Percentiles rank a stretch among this genome's conserved stretches.
These are phyloP conservation scores for Lagenaria siceraria DNA, from an alignment of 306 rosid genomes.

Conservation along the genomic window DNA sequence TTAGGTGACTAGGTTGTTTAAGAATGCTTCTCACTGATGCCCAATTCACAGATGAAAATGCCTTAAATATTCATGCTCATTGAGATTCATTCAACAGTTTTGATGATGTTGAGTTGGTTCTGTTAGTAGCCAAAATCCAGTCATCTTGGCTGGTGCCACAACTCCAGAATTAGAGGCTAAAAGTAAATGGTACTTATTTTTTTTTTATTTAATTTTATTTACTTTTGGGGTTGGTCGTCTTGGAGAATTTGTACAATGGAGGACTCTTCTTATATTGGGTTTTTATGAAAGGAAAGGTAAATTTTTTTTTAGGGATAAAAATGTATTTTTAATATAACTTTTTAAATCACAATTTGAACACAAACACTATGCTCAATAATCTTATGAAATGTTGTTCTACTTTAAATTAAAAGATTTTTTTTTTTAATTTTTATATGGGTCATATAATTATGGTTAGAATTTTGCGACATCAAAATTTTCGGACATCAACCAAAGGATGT, in stretches of 20 bases:
- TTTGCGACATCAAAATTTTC: too few relatives aligned
- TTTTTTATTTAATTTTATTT: too few relatives aligned
- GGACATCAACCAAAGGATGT: too few relatives aligned
- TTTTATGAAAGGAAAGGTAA: background rate
- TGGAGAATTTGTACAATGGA: background rate
- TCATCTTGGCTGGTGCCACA: background rate
- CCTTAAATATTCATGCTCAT: background rate
- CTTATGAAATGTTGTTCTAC: too few relatives aligned
- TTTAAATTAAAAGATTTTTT: too few relatives aligned
- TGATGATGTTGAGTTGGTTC: background rate
- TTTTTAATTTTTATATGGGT: too few relatives aligned
- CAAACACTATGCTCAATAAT: too few relatives aligned
- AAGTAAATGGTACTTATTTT: background rate
- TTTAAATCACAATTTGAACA: too few relatives aligned
- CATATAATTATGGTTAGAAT: too few relatives aligned
- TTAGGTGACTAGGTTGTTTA: constrained; percentile 2
- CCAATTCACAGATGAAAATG: background rate
- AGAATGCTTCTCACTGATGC: background rate
- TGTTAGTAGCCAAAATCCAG: background rate
- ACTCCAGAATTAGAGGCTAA: background rate
- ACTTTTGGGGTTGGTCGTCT: background rate
- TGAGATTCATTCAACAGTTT: background rate
- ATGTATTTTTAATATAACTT: too few relatives aligned
- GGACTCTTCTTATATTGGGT: too few relatives aligned
- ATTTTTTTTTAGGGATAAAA: too few relatives aligned